phyloP scores from a whole-genome alignment of 1,284 basidiomycete species.

The Cutaneotrichosporon spelunceum region DNA sequence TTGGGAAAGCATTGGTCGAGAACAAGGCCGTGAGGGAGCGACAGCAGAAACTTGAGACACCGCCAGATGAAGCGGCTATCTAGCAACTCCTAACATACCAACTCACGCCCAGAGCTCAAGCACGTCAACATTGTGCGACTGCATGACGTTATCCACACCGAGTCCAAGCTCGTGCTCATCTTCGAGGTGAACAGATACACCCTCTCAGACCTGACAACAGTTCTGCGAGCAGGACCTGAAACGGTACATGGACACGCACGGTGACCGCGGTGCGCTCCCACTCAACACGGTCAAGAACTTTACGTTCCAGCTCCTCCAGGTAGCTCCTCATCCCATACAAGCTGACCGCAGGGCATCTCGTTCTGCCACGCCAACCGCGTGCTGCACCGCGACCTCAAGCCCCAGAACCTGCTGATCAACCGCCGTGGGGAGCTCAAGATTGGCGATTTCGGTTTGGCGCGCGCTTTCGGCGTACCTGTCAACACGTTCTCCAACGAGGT shows the following conservation, averaged over 20 bases:
- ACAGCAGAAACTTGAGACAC: no score
- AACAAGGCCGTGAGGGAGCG: no score
- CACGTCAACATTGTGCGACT: conserved; percentile 94
- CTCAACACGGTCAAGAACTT: conserved; percentile 73
- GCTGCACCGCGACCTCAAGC: conserved; percentile 94
- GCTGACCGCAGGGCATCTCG: conserved; percentile 63
- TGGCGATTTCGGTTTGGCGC: conserved; percentile 90
- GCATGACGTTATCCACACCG: conserved; percentile 93
- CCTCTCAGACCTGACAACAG: conserved; percentile 19
- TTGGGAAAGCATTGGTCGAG: no score
- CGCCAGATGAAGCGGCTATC: neutral
- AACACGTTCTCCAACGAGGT: conserved; percentile 98
- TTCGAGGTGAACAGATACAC: conserved; percentile 73
- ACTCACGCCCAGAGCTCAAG: conserved; percentile 65
- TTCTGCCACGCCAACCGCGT: conserved; percentile 97
- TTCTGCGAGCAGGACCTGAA: conserved; percentile 70
- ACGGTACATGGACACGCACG: conserved; percentile 88
- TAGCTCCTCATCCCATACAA: conserved; percentile 15
- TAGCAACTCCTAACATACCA: neutral
- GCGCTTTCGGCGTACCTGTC: conserved; percentile 96
- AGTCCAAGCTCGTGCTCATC: conserved; percentile 94
- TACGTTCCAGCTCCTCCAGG: conserved; percentile 47
- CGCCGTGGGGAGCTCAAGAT: conserved; percentile 85
- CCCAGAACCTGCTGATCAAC: conserved; percentile 95
- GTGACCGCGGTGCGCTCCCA: conserved; percentile 63